A percentile compares a stretch with the other conserved stretches of the same genome.
These are phyloP conservation scores for Speleostelium caveatum DNA, from an alignment of 78 protist genomes.

Conservation along the genomic window DNA sequence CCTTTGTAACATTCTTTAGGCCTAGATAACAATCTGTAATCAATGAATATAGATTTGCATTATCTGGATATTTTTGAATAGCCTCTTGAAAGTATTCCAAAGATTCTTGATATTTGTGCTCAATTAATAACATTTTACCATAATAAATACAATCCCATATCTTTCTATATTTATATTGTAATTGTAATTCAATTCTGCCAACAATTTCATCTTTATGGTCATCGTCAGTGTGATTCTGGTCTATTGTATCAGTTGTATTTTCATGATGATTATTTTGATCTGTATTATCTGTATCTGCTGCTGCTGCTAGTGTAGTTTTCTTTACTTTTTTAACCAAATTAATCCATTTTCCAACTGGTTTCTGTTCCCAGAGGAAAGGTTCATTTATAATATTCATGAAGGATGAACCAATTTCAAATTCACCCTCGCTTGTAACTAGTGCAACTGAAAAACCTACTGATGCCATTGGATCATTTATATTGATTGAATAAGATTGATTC, in stretches of 20 bases:
- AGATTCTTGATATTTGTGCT: slow-evolving; percentile 36
- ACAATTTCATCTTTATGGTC: slow-evolving; percentile 55
- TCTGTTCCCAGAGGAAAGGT: slow-evolving; percentile 68
- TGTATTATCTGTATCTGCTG: no score
- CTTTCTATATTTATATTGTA: slow-evolving; percentile 58
- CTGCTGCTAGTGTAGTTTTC: background rate
- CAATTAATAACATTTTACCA: slow-evolving; percentile 45
- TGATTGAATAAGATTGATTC: slow-evolving; percentile 66
- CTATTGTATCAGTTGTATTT: background rate
- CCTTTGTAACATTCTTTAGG: slow-evolving; percentile 10
- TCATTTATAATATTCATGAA: slow-evolving; percentile 32
- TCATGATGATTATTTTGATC: no score
- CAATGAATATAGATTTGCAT: slow-evolving; percentile 35
- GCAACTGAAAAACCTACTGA: background rate
- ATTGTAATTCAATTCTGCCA: slow-evolving; percentile 57
- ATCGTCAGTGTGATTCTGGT: background rate
- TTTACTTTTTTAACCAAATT: slow-evolving; percentile 9
- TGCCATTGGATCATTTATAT: slow-evolving; percentile 32
- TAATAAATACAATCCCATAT: slow-evolving; percentile 70
- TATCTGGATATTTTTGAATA: slow-evolving; percentile 2
- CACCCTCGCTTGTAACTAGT: slow-evolving; percentile 4
- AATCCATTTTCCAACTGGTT: slow-evolving; percentile 70
- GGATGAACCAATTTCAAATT: slow-evolving; percentile 39
- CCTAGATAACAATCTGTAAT: slow-evolving; percentile 49
- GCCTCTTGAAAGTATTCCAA: slow-evolving; percentile 50